These are phyloP conservation scores for Hygrocybe punicea DNA, from an alignment of 768 basidiomycete species.

Conservation along the genomic window DNA sequence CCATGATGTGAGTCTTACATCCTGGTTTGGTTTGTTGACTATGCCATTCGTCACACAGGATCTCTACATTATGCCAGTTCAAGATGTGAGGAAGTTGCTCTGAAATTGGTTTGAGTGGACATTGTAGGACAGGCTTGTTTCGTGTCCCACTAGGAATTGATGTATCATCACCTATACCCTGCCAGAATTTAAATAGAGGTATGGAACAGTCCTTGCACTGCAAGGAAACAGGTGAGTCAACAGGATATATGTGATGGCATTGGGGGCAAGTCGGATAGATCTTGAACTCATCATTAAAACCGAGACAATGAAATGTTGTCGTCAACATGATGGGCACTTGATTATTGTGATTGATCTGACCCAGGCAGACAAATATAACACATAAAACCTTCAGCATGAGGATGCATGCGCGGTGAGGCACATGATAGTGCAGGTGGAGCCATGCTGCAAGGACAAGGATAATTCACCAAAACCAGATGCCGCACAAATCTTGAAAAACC, in stretches of 20 bases:
- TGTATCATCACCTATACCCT: not conserved
- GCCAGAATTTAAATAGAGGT: not conserved
- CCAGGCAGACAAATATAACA: not conserved
- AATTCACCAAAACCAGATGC: not conserved
- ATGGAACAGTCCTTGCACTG: not conserved
- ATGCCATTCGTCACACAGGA: not conserved
- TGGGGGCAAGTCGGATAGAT: not conserved
- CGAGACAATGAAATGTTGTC: not conserved
- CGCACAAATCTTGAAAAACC: not conserved
- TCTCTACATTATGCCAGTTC: not conserved
- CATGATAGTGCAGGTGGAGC: not conserved
- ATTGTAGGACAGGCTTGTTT: not conserved
- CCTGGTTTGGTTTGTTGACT: not conserved
- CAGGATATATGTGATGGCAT: not conserved
- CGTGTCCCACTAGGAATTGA: not conserved
- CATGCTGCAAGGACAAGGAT: not conserved
- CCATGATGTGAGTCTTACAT: not conserved
- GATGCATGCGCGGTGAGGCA: not conserved
- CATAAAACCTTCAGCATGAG: not conserved
- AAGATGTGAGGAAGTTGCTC: not conserved
- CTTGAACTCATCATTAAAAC: not conserved
- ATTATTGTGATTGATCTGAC: not conserved
- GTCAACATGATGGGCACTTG: not conserved
- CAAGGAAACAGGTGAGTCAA: not conserved
- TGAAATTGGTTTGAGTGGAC: not conserved